phyloP scores from a whole-genome alignment of 2,329 filamentous ascomycete genomes.

The Apiospora phragmitis region DNA sequence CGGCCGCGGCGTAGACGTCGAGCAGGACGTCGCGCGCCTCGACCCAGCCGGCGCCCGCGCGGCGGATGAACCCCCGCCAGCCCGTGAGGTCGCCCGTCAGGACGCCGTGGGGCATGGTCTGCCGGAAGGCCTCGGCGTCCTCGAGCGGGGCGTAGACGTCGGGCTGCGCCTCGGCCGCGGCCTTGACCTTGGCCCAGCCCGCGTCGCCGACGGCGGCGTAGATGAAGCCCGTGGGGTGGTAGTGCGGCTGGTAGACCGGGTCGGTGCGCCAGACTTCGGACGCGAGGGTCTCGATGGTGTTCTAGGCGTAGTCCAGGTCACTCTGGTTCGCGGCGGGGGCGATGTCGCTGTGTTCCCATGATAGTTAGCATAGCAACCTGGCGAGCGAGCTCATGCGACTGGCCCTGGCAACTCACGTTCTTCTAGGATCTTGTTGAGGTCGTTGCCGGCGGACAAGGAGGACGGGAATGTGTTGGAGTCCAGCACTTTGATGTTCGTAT shows the following conservation, averaged over 20 bases:
- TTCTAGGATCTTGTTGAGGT: conserved; percentile 25
- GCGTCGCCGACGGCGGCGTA: conserved; percentile 24
- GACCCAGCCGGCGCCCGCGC: conserved; percentile 51
- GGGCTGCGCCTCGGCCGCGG: conserved; percentile 20
- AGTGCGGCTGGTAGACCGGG: conserved; percentile 41
- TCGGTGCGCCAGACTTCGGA: conserved; percentile 43
- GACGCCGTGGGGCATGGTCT: conserved; percentile 52
- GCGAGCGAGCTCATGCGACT: conserved; percentile 20
- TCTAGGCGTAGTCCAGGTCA: conserved; percentile 29
- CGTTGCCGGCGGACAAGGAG: conserved; percentile 26
- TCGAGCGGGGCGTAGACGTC: conserved; percentile 32
- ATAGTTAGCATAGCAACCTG: neutral
- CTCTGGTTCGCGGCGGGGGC: conserved; percentile 30
- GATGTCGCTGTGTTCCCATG: neutral
- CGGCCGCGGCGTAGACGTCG: conserved; percentile 44
- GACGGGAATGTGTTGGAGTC: conserved; percentile 24
- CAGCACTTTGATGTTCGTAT: conserved; percentile 26
- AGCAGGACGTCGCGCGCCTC: conserved; percentile 50
- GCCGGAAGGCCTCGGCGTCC: conserved; percentile 45
- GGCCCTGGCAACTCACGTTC: conserved; percentile 17
- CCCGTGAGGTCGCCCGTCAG: conserved; percentile 48
- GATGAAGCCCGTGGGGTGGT: conserved; percentile 48
- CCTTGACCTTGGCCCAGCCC: conserved; percentile 13
- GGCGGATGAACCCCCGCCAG: conserved; percentile 51
- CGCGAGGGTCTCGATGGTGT: conserved; percentile 27